These are phyloP conservation scores for Sphagnum contortum DNA, from an alignment of 225 moss, liverwort and hornwort genomes.

Conservation along the genomic window DNA sequence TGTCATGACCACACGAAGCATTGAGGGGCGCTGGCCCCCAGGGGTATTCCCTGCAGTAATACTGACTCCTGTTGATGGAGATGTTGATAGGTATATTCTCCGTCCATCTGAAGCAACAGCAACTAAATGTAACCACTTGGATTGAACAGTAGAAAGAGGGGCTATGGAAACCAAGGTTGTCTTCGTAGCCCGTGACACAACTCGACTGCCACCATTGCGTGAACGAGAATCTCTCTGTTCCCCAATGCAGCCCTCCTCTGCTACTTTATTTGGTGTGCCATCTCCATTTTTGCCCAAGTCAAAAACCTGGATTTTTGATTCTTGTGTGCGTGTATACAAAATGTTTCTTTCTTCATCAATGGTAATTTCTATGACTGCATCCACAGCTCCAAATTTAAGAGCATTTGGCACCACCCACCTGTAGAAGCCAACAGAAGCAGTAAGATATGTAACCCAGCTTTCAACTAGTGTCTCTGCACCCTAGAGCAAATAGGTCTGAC, in stretches of 20 bases:
- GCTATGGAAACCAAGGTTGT: conserved; percentile 72
- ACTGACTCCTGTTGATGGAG: conserved; percentile 61
- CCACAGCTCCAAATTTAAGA: conserved; percentile 96
- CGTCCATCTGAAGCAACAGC: conserved; percentile 90
- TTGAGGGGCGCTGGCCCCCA: conserved; percentile 66
- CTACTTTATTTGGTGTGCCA: conserved; percentile 67
- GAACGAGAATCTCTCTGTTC: conserved; percentile 76
- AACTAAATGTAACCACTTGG: conserved; percentile 95
- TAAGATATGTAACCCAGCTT: background rate
- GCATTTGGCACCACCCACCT: conserved; percentile 99
- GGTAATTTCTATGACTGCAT: conserved; percentile 87
- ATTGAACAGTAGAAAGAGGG: conserved; percentile 76
- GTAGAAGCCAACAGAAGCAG: conserved; percentile 5
- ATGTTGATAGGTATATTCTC: conserved; percentile 90
- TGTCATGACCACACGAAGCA: conserved; percentile 87
- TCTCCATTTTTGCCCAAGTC: conserved; percentile 83
- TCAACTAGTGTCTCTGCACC: background rate
- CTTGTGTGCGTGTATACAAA: conserved; percentile 88
- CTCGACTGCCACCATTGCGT: conserved; percentile 55
- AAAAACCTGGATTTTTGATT: conserved; percentile 91
- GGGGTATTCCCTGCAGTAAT: conserved; percentile 38
- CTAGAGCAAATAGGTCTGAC: too few relatives aligned
- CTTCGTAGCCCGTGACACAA: conserved; percentile 54
- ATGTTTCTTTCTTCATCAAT: conserved; percentile 90
- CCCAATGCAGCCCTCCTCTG: conserved; percentile 92